Evolutionary conservation across 345 rosid genomes (phyloP).

Genomic region (Noccaea bulbosa): DNA sequence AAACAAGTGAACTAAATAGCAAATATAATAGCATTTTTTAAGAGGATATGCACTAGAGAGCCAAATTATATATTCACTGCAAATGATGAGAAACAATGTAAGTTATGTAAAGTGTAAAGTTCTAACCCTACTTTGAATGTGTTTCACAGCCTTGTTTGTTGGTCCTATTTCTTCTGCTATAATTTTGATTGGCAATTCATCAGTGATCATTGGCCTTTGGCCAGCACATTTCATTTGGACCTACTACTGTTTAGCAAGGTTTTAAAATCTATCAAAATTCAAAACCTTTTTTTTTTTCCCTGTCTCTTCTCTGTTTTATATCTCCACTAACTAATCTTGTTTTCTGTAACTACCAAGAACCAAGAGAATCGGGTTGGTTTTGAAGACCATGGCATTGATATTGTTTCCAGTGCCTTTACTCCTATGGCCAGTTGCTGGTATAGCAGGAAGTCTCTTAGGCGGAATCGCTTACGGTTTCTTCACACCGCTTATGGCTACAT

Average conservation of each 20-base stretch:
- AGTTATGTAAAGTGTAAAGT: neutral
- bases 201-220: conserved; percentile 78
- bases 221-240: conserved; percentile 81
- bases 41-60: too few species aligned
- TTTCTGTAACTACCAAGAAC: conserved; percentile 50
- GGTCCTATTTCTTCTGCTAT: conserved; percentile 61
- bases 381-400: conserved; percentile 64
- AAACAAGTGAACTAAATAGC: too few species aligned
- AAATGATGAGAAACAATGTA: neutral
- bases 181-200: conserved; percentile 59
- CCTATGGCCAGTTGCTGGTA: conserved; percentile 71
- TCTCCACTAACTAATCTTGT: neutral
- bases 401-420: conserved; percentile 67
- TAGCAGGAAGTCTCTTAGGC: conserved; percentile 69
- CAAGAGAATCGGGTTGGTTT: conserved; percentile 66
- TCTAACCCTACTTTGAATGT: conserved; percentile 1
- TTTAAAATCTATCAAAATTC: neutral
- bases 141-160: conserved; percentile 52
- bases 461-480: conserved; percentile 80
- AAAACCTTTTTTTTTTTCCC: neutral
- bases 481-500: conserved; percentile 75
- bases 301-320: neutral
- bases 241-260: conserved; percentile 76
- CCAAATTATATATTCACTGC: too few species aligned
- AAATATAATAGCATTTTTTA: too few species aligned